Percentiles rank a stretch among this genome's conserved stretches.
Evolutionary conservation across 1,139 yeast genomes (phyloP).

Genomic region (Pichia sp.): DNA sequence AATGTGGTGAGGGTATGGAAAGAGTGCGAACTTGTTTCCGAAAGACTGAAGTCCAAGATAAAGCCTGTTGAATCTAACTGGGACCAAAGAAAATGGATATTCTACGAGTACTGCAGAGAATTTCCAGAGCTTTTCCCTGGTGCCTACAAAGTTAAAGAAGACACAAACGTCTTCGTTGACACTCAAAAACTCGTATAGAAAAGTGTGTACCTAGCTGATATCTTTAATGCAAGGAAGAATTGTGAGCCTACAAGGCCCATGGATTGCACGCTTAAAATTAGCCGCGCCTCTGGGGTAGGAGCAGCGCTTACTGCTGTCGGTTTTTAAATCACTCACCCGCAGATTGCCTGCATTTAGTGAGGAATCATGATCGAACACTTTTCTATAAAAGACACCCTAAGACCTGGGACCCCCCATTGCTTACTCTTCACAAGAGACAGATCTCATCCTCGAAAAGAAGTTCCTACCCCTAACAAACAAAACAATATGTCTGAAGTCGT

Average conservation of each 20-base stretch:
- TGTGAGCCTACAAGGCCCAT: no score
- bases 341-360: constrained; percentile 20
- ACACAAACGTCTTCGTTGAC: constrained; percentile 12
- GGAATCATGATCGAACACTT: constrained; percentile 20
- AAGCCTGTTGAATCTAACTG: constrained; percentile 36
- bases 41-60: constrained; percentile 15
- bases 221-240: no score
- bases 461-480: no score
- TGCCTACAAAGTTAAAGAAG: constrained; percentile 17
- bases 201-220: no score
- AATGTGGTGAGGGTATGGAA: constrained; percentile 46
- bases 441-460: no score
- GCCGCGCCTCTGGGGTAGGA: no score
- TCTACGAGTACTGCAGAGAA: constrained; percentile 28
- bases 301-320: no score
- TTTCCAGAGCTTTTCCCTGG: constrained; percentile 37
- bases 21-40: constrained; percentile 34
- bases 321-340: no score
- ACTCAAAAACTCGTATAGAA: not conserved
- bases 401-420: constrained; percentile 42
- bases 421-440: constrained; percentile 35
- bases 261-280: no score
- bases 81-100: constrained; percentile 37
- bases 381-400: constrained; percentile 43
- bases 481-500: constrained; percentile 17